Conservation (phyloP, 108 stramenopile genomes). For the Nitzschia sp. region DNA sequence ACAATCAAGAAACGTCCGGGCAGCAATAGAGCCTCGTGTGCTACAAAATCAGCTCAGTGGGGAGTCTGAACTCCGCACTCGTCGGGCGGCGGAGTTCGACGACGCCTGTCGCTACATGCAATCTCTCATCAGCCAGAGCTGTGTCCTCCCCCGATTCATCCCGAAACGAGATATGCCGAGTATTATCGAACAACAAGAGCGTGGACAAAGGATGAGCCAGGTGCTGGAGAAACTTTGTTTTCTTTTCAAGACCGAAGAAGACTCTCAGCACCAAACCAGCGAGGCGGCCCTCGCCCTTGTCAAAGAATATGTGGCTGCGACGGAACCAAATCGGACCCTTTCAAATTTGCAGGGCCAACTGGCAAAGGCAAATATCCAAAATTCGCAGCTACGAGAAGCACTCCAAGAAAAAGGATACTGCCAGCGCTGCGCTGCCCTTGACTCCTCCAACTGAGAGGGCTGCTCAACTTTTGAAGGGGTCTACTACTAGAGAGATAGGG, state of each 20-base stretch:
- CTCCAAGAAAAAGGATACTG: slow-evolving; percentile 10
- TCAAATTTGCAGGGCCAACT: neutral
- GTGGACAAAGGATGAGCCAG: slow-evolving; percentile 16
- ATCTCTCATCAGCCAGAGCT: slow-evolving; percentile 4
- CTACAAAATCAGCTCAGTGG: slow-evolving; percentile 9
- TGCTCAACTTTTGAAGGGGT: too few species aligned
- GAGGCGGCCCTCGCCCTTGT: slow-evolving; percentile 7
- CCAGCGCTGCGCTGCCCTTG: slow-evolving; percentile 13
- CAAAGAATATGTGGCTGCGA: slow-evolving; percentile 8
- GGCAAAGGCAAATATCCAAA: neutral
- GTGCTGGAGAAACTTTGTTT: slow-evolving; percentile 14
- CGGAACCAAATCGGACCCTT: slow-evolving; percentile 15
- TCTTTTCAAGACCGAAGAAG: slow-evolving; percentile 23
- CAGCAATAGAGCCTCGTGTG: neutral
- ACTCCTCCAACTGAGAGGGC: neutral
- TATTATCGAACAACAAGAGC: slow-evolving; percentile 12
- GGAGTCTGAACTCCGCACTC: slow-evolving; percentile 1
- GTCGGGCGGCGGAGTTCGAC: slow-evolving; percentile 11
- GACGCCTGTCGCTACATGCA: slow-evolving; percentile 5
- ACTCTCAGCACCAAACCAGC: slow-evolving; percentile 2
- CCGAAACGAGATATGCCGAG: neutral
- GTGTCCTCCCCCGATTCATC: neutral
- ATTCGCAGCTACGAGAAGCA: neutral
- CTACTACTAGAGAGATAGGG: too few species aligned
- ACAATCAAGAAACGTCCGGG: neutral